A percentile compares a stretch with the other conserved stretches of the same genome.
Conservation (phyloP, 495 filamentous ascomycete species). For the Trichoderma erinaceum region DNA sequence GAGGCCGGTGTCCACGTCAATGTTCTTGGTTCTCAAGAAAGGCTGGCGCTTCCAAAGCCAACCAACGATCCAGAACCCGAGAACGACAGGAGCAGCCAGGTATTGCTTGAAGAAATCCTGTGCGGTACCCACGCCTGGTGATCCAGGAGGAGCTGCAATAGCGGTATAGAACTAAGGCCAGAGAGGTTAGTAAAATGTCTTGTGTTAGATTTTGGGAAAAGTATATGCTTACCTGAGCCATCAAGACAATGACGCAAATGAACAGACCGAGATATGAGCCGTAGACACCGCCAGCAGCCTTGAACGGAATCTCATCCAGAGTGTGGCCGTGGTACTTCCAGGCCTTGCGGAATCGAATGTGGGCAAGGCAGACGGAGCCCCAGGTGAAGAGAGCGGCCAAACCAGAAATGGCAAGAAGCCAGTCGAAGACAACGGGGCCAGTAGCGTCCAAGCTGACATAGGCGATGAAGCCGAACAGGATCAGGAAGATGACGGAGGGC, state of each 20-base stretch:
- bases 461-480: slow-evolving; percentile 48
- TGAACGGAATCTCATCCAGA: slow-evolving; percentile 65
- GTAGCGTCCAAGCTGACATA: slow-evolving; percentile 47
- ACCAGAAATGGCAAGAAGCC: slow-evolving; percentile 65
- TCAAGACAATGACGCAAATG: slow-evolving; percentile 54
- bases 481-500: slow-evolving; percentile 36
- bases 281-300: slow-evolving; percentile 56
- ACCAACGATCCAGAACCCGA: slow-evolving; percentile 48
- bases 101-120: slow-evolving; percentile 57
- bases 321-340: slow-evolving; percentile 59
- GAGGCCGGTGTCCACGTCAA: slow-evolving; percentile 59
- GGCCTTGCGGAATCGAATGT: slow-evolving; percentile 57
- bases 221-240: slow-evolving; percentile 49
- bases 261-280: slow-evolving; percentile 61
- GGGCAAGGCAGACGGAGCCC: slow-evolving; percentile 67
- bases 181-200: slow-evolving; percentile 19
- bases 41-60: slow-evolving; percentile 56
- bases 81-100: slow-evolving; percentile 53
- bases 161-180: slow-evolving; percentile 43
- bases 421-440: slow-evolving; percentile 49
- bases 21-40: slow-evolving; percentile 48
- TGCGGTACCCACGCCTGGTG: slow-evolving; percentile 35
- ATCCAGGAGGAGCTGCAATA: slow-evolving; percentile 37
- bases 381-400: slow-evolving; percentile 67
- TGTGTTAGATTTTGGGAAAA: not conserved